Base-by-base conservation (phyloP, 2,329 filamentous ascomycete species). In the Paraconiothyrium brasiliense region DNA sequence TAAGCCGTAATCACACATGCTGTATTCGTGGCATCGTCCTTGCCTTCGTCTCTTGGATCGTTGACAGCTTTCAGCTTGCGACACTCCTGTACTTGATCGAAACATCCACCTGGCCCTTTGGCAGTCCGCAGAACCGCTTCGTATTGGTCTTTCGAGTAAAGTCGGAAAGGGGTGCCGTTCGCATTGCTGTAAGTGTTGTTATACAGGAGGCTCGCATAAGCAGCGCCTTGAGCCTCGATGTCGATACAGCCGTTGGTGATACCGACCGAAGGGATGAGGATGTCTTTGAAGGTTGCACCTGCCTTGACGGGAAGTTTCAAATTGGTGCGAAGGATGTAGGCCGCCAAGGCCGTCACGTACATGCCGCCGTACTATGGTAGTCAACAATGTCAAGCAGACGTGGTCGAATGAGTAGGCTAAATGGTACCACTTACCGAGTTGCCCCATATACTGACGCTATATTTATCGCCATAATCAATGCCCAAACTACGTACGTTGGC, bases 291-390 rank as follows among this genome's bases (percentile, higher is more conserved):
- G 65, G 66, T 61, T 70, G 71, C 50, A 69, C 70, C 35, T 14
- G 49, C 27, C 13, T 54, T 39, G 34, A 54, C 43, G n/a, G 30
- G 30, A 59, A 88, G 86, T 13, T 73, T 72, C 4, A 78, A 76
- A 65, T 88, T 88, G 68, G 87, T 83, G 11, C 79, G 68, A 60
- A 85, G 74, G 66, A 88, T 83, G 68, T 85, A 84, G 9, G 77
- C 73, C 24, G 81, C 80, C 60, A 86, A 85, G 30, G 81, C 82
- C 0, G 86, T 84, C 0, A 83, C 83, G 67, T 84, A 86, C 64
- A 84, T 2, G 14, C 85, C 84, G 20, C 85, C 85, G 24, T 62
- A 62, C 47, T 54, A n/a, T n/a, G n/a, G n/a, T n/a, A 35, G 4
- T 44, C 3, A 35, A 9, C n/a, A 22, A 7, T 20, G 37, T 39